Evolutionary conservation across 176 grass and related monocot genomes (phyloP).

Genomic region (Oryza australiensis): DNA sequence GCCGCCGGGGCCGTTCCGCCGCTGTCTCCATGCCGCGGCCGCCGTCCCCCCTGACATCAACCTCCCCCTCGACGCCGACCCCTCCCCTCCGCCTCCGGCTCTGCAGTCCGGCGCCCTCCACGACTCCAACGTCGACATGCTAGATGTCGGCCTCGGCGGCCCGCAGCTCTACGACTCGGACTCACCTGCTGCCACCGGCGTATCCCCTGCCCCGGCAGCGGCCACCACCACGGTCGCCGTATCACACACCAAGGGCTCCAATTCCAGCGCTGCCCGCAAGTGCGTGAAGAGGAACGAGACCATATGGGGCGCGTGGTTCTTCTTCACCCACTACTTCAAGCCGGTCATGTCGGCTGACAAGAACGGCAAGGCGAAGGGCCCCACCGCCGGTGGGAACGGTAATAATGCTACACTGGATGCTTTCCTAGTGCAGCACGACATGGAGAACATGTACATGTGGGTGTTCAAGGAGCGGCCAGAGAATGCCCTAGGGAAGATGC

Average conservation of each 20-base stretch:
- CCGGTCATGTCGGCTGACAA: slow-evolving; percentile 64
- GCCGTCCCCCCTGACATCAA: slow-evolving; percentile 89
- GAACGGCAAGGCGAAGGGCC: slow-evolving; percentile 51
- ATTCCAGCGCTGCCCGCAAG: slow-evolving; percentile 68
- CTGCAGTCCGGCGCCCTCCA: slow-evolving; percentile 27
- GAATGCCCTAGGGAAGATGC: slow-evolving; percentile 98
- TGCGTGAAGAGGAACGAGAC: slow-evolving; percentile 82
- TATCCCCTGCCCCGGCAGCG: background rate
- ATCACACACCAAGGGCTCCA: slow-evolving; percentile 42
- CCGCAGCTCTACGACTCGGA: slow-evolving; percentile 73
- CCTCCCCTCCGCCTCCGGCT: slow-evolving; percentile 59
- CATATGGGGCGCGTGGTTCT: slow-evolving; percentile 99
- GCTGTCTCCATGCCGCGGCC: slow-evolving; percentile 50
- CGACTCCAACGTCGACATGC: slow-evolving; percentile 69
- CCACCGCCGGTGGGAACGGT: slow-evolving; percentile 41
- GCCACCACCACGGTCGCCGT: slow-evolving; percentile 33
- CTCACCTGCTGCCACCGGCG: slow-evolving; percentile 32
- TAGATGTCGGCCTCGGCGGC: slow-evolving; percentile 71
- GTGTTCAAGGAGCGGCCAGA: slow-evolving; percentile 84
- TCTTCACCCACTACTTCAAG: slow-evolving; percentile 99
- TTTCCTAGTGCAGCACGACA: slow-evolving; percentile 95
- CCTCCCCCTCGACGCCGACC: slow-evolving; percentile 71
- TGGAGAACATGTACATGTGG: slow-evolving; percentile 99
- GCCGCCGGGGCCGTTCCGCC: slow-evolving; percentile 57
- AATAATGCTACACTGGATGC: slow-evolving; percentile 63